phyloP scores from a whole-genome alignment of 1,284 basidiomycete species.

The Termitomyces sp. region DNA sequence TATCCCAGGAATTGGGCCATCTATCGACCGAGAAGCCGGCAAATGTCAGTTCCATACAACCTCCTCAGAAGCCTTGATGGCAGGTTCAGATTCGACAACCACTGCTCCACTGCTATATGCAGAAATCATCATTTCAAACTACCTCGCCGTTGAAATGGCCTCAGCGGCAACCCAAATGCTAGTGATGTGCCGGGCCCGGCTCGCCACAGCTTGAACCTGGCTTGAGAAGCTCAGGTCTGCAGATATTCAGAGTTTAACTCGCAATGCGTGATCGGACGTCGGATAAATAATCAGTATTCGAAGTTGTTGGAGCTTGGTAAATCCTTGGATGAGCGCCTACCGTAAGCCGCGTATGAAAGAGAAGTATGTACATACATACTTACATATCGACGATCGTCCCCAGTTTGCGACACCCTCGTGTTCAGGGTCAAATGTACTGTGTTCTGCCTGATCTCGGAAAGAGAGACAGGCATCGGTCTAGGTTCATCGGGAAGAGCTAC shows the following conservation, averaged over 20 bases:
- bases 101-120: background rate
- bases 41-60: background rate
- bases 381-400: background rate
- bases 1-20: conserved; percentile 4
- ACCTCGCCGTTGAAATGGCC: too few species aligned
- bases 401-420: background rate
- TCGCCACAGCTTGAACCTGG: too few species aligned
- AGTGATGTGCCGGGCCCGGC: background rate
- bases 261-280: conserved; percentile 2
- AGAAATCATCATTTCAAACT: background rate
- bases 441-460: conserved; percentile 5
- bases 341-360: background rate
- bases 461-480: conserved; percentile 7
- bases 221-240: too few species aligned
- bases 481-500: background rate
- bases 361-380: background rate
- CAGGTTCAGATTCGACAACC: background rate
- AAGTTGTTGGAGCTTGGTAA: conserved; percentile 2
- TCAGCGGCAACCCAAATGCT: too few species aligned
- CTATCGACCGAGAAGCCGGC: background rate
- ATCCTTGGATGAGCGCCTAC: background rate
- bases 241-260: too few species aligned
- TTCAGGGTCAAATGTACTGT: background rate
- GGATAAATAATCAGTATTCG: conserved; percentile 1
- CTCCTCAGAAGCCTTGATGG: background rate